These are phyloP conservation scores for Apiospora phragmitis DNA, from an alignment of 2,329 filamentous ascomycete species.

Conservation along the genomic window DNA sequence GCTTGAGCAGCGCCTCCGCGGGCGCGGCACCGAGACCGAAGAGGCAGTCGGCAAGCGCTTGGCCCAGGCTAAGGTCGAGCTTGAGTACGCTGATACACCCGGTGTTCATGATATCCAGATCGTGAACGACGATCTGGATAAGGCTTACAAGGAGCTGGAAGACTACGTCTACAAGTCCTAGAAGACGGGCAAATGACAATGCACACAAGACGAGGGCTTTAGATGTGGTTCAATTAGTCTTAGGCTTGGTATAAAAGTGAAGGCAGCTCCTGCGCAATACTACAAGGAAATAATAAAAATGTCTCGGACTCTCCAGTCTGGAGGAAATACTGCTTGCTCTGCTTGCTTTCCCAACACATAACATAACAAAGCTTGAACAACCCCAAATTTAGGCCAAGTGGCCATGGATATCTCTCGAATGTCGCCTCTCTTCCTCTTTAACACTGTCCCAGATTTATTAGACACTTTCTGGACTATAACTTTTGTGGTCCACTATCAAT, in stretches of 20 bases:
- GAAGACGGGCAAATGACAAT: background rate
- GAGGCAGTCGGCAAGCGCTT: slow-evolving; percentile 69
- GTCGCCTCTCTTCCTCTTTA: slow-evolving; percentile 17
- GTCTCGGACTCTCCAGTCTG: slow-evolving; percentile 35
- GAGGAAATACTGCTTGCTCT: slow-evolving; percentile 35
- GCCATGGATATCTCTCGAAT: slow-evolving; percentile 10
- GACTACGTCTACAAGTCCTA: slow-evolving; percentile 44
- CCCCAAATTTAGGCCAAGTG: slow-evolving; percentile 22
- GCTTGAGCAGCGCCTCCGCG: slow-evolving; percentile 73
- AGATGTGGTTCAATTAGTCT: slow-evolving; percentile 40
- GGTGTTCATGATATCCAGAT: slow-evolving; percentile 67
- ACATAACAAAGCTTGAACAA: slow-evolving; percentile 34
- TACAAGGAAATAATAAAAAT: slow-evolving; percentile 48
- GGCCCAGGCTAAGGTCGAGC: slow-evolving; percentile 70
- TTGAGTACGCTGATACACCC: slow-evolving; percentile 69
- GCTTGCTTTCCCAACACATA: slow-evolving; percentile 34
- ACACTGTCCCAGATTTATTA: slow-evolving; percentile 21
- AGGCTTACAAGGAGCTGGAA: slow-evolving; percentile 54
- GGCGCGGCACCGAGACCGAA: slow-evolving; percentile 77
- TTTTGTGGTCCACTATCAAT: slow-evolving; percentile 16
- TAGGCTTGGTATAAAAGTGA: slow-evolving; percentile 32
- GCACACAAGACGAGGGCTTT: slow-evolving; percentile 8
- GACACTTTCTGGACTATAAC: background rate
- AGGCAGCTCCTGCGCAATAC: slow-evolving; percentile 39
- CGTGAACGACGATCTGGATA: slow-evolving; percentile 60